A percentile compares a stretch with the other conserved stretches of the same genome.
These are phyloP conservation scores for Pyracantha coccinea DNA, from an alignment of 331 rosid genomes.

Conservation along the genomic window DNA sequence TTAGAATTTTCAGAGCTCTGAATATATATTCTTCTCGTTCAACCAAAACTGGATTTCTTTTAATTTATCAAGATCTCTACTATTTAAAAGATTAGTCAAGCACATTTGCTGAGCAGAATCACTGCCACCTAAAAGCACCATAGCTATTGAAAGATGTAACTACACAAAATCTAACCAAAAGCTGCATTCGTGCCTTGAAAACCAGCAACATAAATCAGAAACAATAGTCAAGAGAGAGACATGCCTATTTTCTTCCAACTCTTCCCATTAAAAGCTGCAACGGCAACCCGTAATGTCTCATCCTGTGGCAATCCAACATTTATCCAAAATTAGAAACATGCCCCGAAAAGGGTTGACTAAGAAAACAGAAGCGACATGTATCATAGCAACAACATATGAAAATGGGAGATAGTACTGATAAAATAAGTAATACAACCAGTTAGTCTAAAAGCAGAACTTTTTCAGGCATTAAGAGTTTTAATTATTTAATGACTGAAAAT, in stretches of 20 bases:
- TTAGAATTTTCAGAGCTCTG: conserved; percentile 5
- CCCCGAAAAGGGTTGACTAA: not conserved
- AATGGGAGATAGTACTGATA: not conserved
- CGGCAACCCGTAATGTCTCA: conserved; percentile 93
- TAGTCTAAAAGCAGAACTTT: not conserved
- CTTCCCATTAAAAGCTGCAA: conserved; percentile 77
- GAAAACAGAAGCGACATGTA: not conserved
- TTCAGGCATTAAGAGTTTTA: not conserved
- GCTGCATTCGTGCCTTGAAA: not conserved
- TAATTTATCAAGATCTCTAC: not conserved
- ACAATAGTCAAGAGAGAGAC: conserved; percentile 7
- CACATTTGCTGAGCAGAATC: not conserved
- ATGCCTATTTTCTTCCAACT: conserved; percentile 98
- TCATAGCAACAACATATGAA: not conserved
- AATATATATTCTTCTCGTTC: not conserved
- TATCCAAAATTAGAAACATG: not conserved
- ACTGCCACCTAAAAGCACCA: conserved; percentile 7
- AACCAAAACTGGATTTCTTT: not conserved
- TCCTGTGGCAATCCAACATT: conserved; percentile 47
- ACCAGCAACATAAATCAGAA: not conserved
- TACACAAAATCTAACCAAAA: not conserved
- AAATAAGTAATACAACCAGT: not conserved
- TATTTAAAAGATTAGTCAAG: not conserved
- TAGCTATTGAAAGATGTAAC: not conserved
- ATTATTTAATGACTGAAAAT: not conserved